Conservation (phyloP, 2,329 filamentous ascomycete species). For the Colletotrichum somersetense region DNA sequence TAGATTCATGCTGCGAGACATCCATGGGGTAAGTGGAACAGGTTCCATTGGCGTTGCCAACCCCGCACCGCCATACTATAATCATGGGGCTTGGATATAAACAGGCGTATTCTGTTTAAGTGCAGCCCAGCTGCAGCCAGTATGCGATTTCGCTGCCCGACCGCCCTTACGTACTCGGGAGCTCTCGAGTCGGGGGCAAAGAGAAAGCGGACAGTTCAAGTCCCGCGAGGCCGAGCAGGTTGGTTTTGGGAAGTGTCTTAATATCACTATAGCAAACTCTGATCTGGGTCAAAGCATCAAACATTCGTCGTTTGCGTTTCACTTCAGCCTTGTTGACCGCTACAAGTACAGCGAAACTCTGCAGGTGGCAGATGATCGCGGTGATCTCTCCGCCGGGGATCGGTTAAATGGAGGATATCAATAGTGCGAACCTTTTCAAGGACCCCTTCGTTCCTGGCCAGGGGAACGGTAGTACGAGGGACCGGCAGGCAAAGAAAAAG, state of each 20-base stretch:
- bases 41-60: slow-evolving; percentile 24
- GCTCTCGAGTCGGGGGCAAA: not conserved
- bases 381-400: slow-evolving; percentile 33
- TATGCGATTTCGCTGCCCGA: slow-evolving; percentile 14
- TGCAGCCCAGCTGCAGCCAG: not conserved
- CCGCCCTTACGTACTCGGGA: slow-evolving; percentile 19
- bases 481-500: slow-evolving; percentile 28
- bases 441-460: slow-evolving; percentile 30
- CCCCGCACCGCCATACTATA: slow-evolving; percentile 3
- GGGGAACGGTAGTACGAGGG: slow-evolving; percentile 18
- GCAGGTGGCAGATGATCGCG: slow-evolving; percentile 35
- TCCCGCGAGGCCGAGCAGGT: not conserved
- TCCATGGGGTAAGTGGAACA: slow-evolving; percentile 10
- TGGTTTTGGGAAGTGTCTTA: slow-evolving; percentile 18
- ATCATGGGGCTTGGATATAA: slow-evolving; percentile 14
- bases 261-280: slow-evolving; percentile 36
- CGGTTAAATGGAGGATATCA: slow-evolving; percentile 32
- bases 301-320: slow-evolving; percentile 28
- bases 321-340: slow-evolving; percentile 40
- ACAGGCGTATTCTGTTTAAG: slow-evolving; percentile 11
- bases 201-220: not conserved
- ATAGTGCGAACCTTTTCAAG: slow-evolving; percentile 37
- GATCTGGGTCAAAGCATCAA: slow-evolving; percentile 1
- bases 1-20: not conserved
- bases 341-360: slow-evolving; percentile 26